A percentile compares a stretch with the other conserved stretches of the same genome.
phyloP scores from a whole-genome alignment of 148 eudicot species.

The Pouteria glomerata region DNA sequence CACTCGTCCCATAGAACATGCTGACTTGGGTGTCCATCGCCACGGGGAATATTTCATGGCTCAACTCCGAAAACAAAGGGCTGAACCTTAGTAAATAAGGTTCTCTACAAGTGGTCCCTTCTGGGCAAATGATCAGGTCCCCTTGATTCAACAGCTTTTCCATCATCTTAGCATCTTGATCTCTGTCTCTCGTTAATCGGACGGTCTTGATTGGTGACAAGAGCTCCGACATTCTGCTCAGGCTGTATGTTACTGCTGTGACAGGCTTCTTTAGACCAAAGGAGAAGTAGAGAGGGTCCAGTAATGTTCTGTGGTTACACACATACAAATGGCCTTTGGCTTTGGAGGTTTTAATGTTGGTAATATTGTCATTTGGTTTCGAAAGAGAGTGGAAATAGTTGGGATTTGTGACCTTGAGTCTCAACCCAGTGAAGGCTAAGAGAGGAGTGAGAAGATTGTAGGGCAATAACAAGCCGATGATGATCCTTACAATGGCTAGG shows the following conservation, averaged over 20 bases:
- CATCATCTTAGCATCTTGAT: constrained; percentile 51
- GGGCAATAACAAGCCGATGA: constrained; percentile 42
- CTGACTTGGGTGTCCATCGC: constrained; percentile 53
- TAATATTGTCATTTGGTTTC: too few relatives aligned
- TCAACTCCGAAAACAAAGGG: constrained; percentile 67
- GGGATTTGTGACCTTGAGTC: constrained; percentile 20
- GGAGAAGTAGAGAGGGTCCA: constrained; percentile 67
- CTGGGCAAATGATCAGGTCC: constrained; percentile 70
- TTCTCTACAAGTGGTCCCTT: constrained; percentile 87
- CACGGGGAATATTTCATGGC: constrained; percentile 59
- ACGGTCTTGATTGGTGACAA: constrained; percentile 67
- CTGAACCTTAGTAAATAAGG: constrained; percentile 66
- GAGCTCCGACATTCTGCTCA: constrained; percentile 62
- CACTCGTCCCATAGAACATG: constrained; percentile 82
- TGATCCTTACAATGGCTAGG: constrained; percentile 41
- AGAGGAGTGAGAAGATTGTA: constrained; percentile 27
- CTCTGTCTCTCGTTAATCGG: constrained; percentile 48
- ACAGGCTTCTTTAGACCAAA: constrained; percentile 44
- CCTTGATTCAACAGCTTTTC: constrained; percentile 40
- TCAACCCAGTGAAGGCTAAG: constrained; percentile 39
- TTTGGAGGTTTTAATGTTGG: too few relatives aligned
- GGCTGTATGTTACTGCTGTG: constrained; percentile 67
- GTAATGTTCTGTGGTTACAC: constrained; percentile 68
- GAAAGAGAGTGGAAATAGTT: neutral
- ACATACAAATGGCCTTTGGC: constrained; percentile 50